phyloP scores from a whole-genome alignment of 225 moss, liverwort and hornwort species.

The Sphagnum tenellum region DNA sequence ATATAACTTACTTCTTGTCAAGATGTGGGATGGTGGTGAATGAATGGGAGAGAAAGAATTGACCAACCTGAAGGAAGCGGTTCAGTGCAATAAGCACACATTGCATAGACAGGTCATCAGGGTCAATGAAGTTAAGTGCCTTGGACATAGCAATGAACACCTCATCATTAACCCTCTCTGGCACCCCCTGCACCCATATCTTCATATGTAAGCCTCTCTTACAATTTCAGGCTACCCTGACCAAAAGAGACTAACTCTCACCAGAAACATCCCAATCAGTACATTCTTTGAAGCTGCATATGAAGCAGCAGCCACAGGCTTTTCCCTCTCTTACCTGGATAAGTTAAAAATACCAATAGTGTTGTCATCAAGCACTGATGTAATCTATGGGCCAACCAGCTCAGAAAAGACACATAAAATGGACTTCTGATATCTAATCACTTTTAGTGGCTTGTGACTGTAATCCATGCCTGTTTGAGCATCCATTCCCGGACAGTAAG shows the following conservation, averaged over 20 bases:
- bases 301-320: too few relatives aligned
- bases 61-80: slow-evolving; percentile 62
- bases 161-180: slow-evolving; percentile 89
- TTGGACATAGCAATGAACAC: slow-evolving; percentile 99
- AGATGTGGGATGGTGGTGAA: not conserved
- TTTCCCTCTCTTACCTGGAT: too few relatives aligned
- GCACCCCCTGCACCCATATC: slow-evolving; percentile 62
- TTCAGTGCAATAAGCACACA: slow-evolving; percentile 93
- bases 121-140: slow-evolving; percentile 94
- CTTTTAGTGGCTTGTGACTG: not conserved
- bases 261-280: too few relatives aligned
- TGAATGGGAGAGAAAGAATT: not conserved
- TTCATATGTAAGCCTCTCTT: too few relatives aligned
- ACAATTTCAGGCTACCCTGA: too few relatives aligned
- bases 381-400: too few relatives aligned
- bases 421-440: not conserved
- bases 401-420: not conserved
- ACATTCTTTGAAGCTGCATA: too few relatives aligned
- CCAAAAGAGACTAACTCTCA: too few relatives aligned
- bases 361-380: too few relatives aligned
- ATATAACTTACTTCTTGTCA: not conserved
- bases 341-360: too few relatives aligned
- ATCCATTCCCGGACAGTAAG: slow-evolving; percentile 98
- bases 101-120: slow-evolving; percentile 97
- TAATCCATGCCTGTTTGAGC: slow-evolving; percentile 54